Evolutionary conservation across 129 eudicot species (phyloP).

Genomic region (Escallonia rubra): DNA sequence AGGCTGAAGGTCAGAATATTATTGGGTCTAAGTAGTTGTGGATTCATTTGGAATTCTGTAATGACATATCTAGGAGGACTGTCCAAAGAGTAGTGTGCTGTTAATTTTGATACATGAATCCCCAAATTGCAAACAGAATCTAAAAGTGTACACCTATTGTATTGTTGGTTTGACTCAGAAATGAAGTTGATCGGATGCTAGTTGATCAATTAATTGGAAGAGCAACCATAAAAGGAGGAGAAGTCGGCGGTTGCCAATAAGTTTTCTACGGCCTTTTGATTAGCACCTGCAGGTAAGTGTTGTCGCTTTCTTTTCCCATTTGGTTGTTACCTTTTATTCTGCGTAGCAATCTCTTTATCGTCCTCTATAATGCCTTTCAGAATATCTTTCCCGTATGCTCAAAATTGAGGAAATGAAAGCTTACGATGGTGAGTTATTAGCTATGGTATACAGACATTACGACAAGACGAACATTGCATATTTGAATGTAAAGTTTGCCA

Average conservation of each 20-base stretch:
- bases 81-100: no score
- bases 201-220: not conserved
- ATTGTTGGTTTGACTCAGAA: not conserved
- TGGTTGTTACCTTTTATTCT: not conserved
- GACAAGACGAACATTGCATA: no score
- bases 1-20: no score
- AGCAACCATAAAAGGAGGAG: not conserved
- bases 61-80: no score
- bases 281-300: not conserved
- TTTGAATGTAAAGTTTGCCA: no score
- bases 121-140: not conserved
- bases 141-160: not conserved
- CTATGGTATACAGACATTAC: no score
- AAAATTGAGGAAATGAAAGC: not conserved
- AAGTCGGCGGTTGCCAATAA: not conserved
- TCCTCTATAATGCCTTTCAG: not conserved
- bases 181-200: constrained; percentile 6
- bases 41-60: no score
- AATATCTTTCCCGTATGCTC: not conserved
- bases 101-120: not conserved
- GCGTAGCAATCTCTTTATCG: not conserved
- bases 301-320: not conserved
- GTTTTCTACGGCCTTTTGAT: not conserved
- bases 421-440: no score
- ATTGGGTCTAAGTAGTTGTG: no score